A percentile compares a stretch with the other conserved stretches of the same genome.
Conservation (phyloP, 768 basidiomycete genomes). For the Naematelia encephala region DNA sequence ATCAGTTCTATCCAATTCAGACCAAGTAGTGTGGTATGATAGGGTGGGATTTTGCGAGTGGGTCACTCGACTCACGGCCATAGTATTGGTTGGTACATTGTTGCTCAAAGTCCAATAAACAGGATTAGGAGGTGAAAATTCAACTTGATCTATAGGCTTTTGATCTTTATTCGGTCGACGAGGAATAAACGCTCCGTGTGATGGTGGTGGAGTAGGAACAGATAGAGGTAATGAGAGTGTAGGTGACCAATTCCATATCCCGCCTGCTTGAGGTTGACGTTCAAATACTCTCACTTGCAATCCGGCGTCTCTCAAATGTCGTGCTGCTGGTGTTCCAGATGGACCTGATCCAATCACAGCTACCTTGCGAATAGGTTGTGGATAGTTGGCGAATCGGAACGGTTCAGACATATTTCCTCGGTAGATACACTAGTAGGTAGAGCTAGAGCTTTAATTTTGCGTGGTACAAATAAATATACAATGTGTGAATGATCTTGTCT, state of each 20-base stretch:
- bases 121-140: slow-evolving; percentile 35
- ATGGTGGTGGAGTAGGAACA: slow-evolving; percentile 32
- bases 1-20: no score
- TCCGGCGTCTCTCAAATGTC: slow-evolving; percentile 32
- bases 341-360: slow-evolving; percentile 41
- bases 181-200: slow-evolving; percentile 27
- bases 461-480: no score
- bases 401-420: background rate
- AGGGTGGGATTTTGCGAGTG: no score
- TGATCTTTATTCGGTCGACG: background rate
- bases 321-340: slow-evolving; percentile 25
- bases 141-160: background rate
- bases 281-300: slow-evolving; percentile 33
- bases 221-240: slow-evolving; percentile 15
- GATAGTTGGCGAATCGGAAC: slow-evolving; percentile 10
- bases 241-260: slow-evolving; percentile 30
- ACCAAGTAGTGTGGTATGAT: no score
- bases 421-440: background rate
- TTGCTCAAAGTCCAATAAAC: slow-evolving; percentile 30
- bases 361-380: slow-evolving; percentile 23
- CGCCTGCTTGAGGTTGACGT: slow-evolving; percentile 26
- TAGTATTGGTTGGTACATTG: slow-evolving; percentile 34
- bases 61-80: slow-evolving; percentile 28
- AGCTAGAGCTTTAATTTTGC: background rate
- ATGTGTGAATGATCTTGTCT: no score